Evolutionary conservation across 1,139 yeast genomes (phyloP).

Genomic region (Kazachstania sp.): DNA sequence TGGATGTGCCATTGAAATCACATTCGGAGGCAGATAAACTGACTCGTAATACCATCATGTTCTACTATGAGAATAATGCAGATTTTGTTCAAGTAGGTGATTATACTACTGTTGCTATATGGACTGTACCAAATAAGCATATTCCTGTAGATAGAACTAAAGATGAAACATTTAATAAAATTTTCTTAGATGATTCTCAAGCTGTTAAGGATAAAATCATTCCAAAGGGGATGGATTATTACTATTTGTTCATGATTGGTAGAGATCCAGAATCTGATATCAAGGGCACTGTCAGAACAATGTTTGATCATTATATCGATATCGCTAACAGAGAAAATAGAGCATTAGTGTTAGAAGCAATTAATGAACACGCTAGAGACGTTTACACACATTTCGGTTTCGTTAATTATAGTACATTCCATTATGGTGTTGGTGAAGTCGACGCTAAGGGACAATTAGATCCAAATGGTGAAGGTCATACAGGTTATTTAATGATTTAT

Average conservation of each 20-base stretch:
- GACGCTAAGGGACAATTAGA: slow-evolving; percentile 23
- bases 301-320: slow-evolving; percentile 25
- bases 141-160: slow-evolving; percentile 20
- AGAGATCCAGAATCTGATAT: slow-evolving; percentile 22
- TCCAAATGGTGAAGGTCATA: slow-evolving; percentile 28
- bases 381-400: slow-evolving; percentile 33
- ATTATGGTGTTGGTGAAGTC: slow-evolving; percentile 29
- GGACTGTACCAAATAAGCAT: slow-evolving; percentile 22
- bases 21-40: slow-evolving; percentile 19
- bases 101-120: slow-evolving; percentile 29
- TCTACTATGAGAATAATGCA: slow-evolving; percentile 25
- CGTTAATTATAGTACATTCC: slow-evolving; percentile 24
- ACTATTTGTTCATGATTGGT: slow-evolving; percentile 28
- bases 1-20: slow-evolving; percentile 16
- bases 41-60: slow-evolving; percentile 17
- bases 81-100: slow-evolving; percentile 27
- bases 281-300: slow-evolving; percentile 29
- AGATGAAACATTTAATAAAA: slow-evolving; percentile 25
- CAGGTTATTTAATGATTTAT: slow-evolving; percentile 27
- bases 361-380: slow-evolving; percentile 28
- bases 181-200: slow-evolving; percentile 22
- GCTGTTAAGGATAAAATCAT: slow-evolving; percentile 17
- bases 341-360: slow-evolving; percentile 32
- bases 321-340: slow-evolving; percentile 28
- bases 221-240: slow-evolving; percentile 23